Base-by-base conservation (phyloP, 805 yeast species). In the Schwanniomyces polymorphus region DNA sequence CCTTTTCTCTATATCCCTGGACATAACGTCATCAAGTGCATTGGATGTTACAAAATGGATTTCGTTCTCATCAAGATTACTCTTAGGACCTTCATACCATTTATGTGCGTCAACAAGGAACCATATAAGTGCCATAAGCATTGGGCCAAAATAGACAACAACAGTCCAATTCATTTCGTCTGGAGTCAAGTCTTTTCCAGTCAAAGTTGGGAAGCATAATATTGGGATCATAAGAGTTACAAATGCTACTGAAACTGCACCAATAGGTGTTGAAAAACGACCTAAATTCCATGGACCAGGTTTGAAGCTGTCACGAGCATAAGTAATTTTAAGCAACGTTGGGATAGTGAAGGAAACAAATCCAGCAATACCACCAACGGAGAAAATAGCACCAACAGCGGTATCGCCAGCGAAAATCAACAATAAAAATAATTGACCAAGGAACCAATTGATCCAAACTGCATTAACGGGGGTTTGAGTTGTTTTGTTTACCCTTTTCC, bases 211-310 rank as follows among this genome's bases (percentile, higher is more conserved):
- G 78, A 82, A 79, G 58, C 83, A 77, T 54, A 83, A 70, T 48
- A 82, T 73, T 39, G 86, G 86, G 43, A 79, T 71, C 87, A 81
- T 81, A 41, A 81, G 62, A 0, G 64, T 43, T 6, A 81, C 83
- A 57, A 79, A 81, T 1, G 78, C 68, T 43, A 70, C 69, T 1
- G 82, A 75, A n/a, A 76, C 48, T 33, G 64, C 51, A 25, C 86
- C 86, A 27, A 75, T 63, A 8, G 79, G 75, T n/a, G 66, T 57
- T 9, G 83, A 74, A 54, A 62, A 75, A 42, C 58, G 63, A 16
- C 90, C 90, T 50, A 85, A 68, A 60, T 77, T 70, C 84, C 87
- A 84, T 5, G 89, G 89, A 2, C 90, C 90, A 1, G 80, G 81
- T 51, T 67, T 67, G 68, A 84, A 85, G 1, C 70, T 64, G 33